Conservation (phyloP, 345 rosid genomes). For the Gossypioides kirkii region DNA sequence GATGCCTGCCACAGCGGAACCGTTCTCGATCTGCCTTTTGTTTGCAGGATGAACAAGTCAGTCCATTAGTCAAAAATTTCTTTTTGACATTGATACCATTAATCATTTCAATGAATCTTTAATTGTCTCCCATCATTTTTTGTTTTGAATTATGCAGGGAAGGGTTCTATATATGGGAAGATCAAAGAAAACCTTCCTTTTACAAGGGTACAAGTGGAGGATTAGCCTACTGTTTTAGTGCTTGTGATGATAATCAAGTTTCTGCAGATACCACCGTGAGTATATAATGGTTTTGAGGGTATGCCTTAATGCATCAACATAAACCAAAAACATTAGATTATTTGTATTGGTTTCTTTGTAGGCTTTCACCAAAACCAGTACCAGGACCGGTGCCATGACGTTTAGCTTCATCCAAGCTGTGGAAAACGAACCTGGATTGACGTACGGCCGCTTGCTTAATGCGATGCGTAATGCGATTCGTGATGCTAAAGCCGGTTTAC, state of each 20-base stretch:
- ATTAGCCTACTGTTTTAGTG: slow-evolving; percentile 58
- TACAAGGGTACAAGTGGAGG: slow-evolving; percentile 54
- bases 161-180: slow-evolving; percentile 63
- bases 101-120: not conserved
- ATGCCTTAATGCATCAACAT: not conserved
- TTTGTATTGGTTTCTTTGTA: slow-evolving; percentile 34
- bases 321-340: not conserved
- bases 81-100: not conserved
- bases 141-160: slow-evolving; percentile 30
- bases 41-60: slow-evolving; percentile 63
- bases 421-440: slow-evolving; percentile 47
- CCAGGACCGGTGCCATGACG: slow-evolving; percentile 66
- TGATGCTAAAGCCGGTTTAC: slow-evolving; percentile 25
- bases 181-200: slow-evolving; percentile 23
- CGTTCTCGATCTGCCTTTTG: slow-evolving; percentile 55
- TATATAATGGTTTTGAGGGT: not conserved
- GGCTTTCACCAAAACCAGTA: slow-evolving; percentile 52
- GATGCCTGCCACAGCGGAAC: slow-evolving; percentile 72
- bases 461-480: slow-evolving; percentile 34
- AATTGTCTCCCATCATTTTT: not conserved
- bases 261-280: slow-evolving; percentile 9
- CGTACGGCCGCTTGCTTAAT: slow-evolving; percentile 56
- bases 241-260: slow-evolving; percentile 21
- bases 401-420: slow-evolving; percentile 72
- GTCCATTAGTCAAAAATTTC: not conserved